phyloP scores from a whole-genome alignment of 179 eudicot genomes.

The Drosera spatulata region DNA sequence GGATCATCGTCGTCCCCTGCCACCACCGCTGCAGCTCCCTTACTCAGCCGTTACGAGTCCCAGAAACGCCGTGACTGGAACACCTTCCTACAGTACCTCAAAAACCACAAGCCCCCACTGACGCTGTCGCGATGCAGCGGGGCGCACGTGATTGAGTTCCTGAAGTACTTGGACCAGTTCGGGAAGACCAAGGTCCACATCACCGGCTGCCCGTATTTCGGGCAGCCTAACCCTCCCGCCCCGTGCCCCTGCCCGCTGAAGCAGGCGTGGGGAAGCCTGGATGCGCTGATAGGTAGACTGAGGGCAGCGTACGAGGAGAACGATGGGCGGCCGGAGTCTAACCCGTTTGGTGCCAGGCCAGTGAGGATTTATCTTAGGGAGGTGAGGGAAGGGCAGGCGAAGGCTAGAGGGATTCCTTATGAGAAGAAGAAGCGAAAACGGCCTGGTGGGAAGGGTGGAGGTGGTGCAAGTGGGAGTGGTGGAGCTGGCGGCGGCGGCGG shows the following conservation, averaged over 20 bases:
- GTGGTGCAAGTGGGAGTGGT: background rate
- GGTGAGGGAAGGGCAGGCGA: conserved; percentile 49
- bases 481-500: conserved; percentile 7
- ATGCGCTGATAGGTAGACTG: conserved; percentile 64
- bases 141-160: conserved; percentile 73
- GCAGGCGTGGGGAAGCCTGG: conserved; percentile 82
- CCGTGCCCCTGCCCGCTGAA: conserved; percentile 64
- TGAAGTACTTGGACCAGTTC: conserved; percentile 68
- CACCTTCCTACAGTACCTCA: conserved; percentile 62
- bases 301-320: conserved; percentile 71
- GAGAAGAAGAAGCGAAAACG: conserved; percentile 85
- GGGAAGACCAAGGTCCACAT: conserved; percentile 76
- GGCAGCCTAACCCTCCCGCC: conserved; percentile 64
- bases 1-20: conserved; percentile 11
- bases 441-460: background rate
- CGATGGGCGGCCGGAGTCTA: conserved; percentile 60
- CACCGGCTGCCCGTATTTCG: conserved; percentile 54
- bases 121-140: conserved; percentile 63
- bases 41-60: conserved; percentile 66
- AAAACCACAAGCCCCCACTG: conserved; percentile 76
- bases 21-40: background rate
- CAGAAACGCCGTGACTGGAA: conserved; percentile 86
- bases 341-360: conserved; percentile 67
- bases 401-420: conserved; percentile 13
- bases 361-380: conserved; percentile 62